Percentiles rank a stretch among this genome's conserved stretches.
Evolutionary conservation across 2,329 filamentous ascomycete genomes (phyloP).

Genomic region (Rhynchosporium graminicola): DNA sequence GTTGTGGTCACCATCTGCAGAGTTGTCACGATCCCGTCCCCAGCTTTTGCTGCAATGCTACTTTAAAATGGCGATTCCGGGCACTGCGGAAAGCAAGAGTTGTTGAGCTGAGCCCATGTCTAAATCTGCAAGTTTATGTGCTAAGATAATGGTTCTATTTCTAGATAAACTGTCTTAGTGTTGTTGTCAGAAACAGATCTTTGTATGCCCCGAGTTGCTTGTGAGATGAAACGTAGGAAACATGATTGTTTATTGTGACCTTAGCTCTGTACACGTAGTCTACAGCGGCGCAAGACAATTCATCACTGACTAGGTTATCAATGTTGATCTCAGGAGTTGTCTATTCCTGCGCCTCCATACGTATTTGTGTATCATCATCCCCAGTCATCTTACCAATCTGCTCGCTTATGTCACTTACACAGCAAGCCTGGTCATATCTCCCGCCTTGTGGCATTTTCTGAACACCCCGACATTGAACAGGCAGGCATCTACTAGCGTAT

Average conservation of each 20-base stretch:
- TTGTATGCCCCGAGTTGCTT: neutral
- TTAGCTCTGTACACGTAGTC: neutral
- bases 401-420: neutral
- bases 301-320: neutral
- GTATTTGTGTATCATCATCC: slow-evolving; percentile 6
- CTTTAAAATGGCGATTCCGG: neutral
- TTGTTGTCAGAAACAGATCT: neutral
- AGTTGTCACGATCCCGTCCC: neutral
- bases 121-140: neutral
- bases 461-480: neutral
- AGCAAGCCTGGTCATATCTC: neutral
- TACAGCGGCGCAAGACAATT: slow-evolving; percentile 4
- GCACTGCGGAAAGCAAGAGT: slow-evolving; percentile 6
- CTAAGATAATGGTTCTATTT: slow-evolving; percentile 1
- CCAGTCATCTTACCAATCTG: neutral
- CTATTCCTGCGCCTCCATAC: slow-evolving; percentile 6
- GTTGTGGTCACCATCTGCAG: neutral
- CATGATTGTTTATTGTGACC: neutral
- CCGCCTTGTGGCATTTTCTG: neutral
- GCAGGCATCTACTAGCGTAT: slow-evolving; percentile 16
- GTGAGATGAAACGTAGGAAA: neutral
- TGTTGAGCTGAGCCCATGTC: neutral
- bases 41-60: slow-evolving; percentile 8
- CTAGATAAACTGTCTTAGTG: neutral
- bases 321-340: slow-evolving; percentile 1